These are phyloP conservation scores for Chalciporus piperatus DNA, from an alignment of 768 basidiomycete species.

Conservation along the genomic window DNA sequence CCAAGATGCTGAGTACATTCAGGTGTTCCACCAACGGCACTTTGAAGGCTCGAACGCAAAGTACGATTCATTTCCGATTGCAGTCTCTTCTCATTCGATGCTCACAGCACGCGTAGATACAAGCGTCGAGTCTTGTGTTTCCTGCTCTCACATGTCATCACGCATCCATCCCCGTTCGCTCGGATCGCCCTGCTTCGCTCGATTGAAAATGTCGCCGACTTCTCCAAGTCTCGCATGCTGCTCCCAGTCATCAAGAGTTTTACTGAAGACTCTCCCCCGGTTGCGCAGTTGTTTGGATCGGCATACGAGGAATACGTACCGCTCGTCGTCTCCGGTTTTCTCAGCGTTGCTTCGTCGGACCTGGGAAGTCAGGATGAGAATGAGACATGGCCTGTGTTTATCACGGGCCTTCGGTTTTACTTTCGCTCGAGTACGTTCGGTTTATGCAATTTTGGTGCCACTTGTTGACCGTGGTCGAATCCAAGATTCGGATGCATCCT, in stretches of 20 bases:
- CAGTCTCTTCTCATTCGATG: background rate
- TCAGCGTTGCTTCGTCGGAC: conserved; percentile 41
- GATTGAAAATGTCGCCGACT: conserved; percentile 40
- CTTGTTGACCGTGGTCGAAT: background rate
- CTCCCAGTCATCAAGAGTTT: conserved; percentile 53
- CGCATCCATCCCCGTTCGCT: conserved; percentile 46
- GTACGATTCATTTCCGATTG: conserved; percentile 32
- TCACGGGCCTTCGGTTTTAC: conserved; percentile 40
- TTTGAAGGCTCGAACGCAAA: conserved; percentile 47
- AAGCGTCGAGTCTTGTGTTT: conserved; percentile 72
- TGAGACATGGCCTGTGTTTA: conserved; percentile 50
- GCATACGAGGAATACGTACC: conserved; percentile 34
- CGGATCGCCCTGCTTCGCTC: conserved; percentile 54
- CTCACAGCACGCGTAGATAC: conserved; percentile 43
- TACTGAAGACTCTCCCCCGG: conserved; percentile 19
- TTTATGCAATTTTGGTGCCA: background rate
- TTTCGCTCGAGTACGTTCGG: conserved; percentile 45
- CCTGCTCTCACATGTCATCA: conserved; percentile 74
- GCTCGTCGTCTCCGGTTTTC: conserved; percentile 48
- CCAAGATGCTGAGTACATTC: conserved; percentile 58
- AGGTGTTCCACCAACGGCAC: conserved; percentile 58
- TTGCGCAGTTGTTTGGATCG: conserved; percentile 36
- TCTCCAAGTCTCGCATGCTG: conserved; percentile 50
- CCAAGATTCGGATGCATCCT: conserved; percentile 38
- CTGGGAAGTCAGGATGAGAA: conserved; percentile 43